A percentile compares a stretch with the other conserved stretches of the same genome.
Evolutionary conservation across 352 stramenopile species (phyloP).

Genomic region (Phytopythium montanum): DNA sequence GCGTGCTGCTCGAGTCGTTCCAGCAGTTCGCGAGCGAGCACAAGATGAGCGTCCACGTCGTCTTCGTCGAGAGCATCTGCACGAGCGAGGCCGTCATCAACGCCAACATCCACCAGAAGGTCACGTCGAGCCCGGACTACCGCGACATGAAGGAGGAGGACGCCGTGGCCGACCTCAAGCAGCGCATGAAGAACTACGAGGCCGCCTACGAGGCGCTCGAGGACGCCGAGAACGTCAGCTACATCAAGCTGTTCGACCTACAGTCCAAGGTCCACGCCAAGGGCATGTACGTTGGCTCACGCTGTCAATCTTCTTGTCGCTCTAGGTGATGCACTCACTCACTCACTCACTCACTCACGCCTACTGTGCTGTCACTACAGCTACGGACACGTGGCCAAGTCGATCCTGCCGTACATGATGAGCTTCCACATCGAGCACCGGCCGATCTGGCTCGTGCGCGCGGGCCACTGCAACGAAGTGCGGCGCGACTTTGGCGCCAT

Average conservation of each 20-base stretch:
- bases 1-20: conserved; percentile 60
- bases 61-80: conserved; percentile 94
- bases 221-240: conserved; percentile 84
- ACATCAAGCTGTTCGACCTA: conserved; percentile 89
- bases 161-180: conserved; percentile 73
- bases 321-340: neutral
- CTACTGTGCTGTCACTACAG: conserved; percentile 8
- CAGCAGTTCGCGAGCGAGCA: conserved; percentile 44
- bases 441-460: conserved; percentile 91
- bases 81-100: conserved; percentile 89
- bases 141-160: conserved; percentile 61
- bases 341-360: conserved; percentile 3
- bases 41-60: conserved; percentile 81
- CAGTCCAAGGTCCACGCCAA: conserved; percentile 87
- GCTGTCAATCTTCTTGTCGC: neutral
- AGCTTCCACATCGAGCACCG: conserved; percentile 94
- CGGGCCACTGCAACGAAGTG: conserved; percentile 83
- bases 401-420: conserved; percentile 91
- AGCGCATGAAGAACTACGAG: conserved; percentile 87
- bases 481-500: conserved; percentile 60
- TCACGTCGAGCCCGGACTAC: conserved; percentile 82
- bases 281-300: conserved; percentile 47
- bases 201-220: conserved; percentile 84
- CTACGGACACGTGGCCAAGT: conserved; percentile 88
- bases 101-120: conserved; percentile 77